Conservation (phyloP, 2,329 filamentous ascomycete genomes). For the Fusarium albidum region DNA sequence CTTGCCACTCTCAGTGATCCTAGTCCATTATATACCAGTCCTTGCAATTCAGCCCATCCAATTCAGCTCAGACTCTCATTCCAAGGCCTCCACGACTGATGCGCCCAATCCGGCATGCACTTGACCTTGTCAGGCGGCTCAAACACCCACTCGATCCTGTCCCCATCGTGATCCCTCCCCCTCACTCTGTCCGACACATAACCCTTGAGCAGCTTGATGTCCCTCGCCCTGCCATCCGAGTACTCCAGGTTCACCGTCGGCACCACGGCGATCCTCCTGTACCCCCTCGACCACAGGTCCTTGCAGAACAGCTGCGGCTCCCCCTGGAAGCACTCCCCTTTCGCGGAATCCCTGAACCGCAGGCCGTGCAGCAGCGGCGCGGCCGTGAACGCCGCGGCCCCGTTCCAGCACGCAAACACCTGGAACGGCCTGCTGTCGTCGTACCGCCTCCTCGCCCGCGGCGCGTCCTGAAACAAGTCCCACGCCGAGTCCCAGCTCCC, state of each 20-base stretch:
- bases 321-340: constrained; percentile 60
- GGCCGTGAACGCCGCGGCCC: constrained; percentile 58
- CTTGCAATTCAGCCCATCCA: too few relatives aligned
- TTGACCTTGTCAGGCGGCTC: constrained; percentile 56
- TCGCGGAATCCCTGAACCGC: constrained; percentile 51
- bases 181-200: constrained; percentile 50
- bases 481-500: constrained; percentile 58
- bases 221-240: constrained; percentile 51
- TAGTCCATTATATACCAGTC: too few relatives aligned
- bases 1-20: too few relatives aligned
- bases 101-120: constrained; percentile 54
- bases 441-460: constrained; percentile 45
- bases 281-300: constrained; percentile 61
- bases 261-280: constrained; percentile 62
- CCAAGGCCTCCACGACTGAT: constrained; percentile 55
- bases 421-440: constrained; percentile 58
- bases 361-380: constrained; percentile 55
- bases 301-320: constrained; percentile 66
- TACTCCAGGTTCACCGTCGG: constrained; percentile 66
- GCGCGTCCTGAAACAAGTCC: constrained; percentile 63
- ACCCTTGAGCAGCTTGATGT: constrained; percentile 60
- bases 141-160: constrained; percentile 52
- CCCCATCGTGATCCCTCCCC: constrained; percentile 36
- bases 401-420: constrained; percentile 70
- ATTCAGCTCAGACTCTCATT: constrained; percentile 30